Evolutionary conservation across 257 asterid genomes (phyloP), one percentile per base, ranked within the genome.

Genomic region (Eucommia ulmoides): DNA sequence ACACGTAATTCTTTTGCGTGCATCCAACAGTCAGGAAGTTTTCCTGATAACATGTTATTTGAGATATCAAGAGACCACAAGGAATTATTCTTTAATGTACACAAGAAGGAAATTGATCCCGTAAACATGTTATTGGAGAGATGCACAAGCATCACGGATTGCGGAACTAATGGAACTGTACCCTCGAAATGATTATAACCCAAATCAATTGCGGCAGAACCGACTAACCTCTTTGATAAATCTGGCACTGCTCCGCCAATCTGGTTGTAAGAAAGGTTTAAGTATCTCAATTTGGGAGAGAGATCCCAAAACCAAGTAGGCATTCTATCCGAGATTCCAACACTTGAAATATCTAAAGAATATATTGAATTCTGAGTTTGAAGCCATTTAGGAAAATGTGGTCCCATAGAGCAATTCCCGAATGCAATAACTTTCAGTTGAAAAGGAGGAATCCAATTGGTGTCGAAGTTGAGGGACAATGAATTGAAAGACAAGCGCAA

Each of bases 231-330:
- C 19, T 15, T 21, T 29, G 54, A 35, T n/a, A 21, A 45, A 8
- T 29, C 8, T 9, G 50, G 60, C 52, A 53, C 50, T 23, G 19
- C 35, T 18, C 55, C 60, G 24, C 33, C 50, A 1, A 51, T 26
- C 23, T 25, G 7, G 0, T 53, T 52, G 12, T 49, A 20, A 21
- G 53, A 49, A 47, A 54, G 24, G 14, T 54, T 52, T 0, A 49
- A 25, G n/a, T 23, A 1, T 3, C 1, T 3, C 24, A 62, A 19
- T 8, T 49, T 24, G 22, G 55, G 42, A 45, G 33, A 48, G 18
- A 54, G 18, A 25, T 52, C 41, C 77, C 65, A 52, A 18, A 65
- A 22, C 77, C 73, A 65, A 54, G 42, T 15, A 1, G 77, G 70
- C 50, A 65, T 42, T 14, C 52, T 8, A 41, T 51, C 73, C 16